phyloP scores from a whole-genome alignment of 257 asterid genomes.

The Capsicum baccatum region DNA sequence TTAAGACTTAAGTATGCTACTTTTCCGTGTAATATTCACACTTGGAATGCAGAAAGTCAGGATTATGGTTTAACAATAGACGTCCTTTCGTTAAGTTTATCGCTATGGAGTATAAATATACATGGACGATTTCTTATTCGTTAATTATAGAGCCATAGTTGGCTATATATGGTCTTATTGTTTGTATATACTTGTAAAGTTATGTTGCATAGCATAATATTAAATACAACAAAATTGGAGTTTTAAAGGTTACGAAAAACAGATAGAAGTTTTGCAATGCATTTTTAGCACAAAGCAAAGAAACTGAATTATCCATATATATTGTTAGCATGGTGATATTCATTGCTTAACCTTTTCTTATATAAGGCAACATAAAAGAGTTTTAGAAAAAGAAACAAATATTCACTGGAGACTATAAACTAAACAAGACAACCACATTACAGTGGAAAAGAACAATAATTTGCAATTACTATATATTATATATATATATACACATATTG shows the following conservation, averaged over 20 bases:
- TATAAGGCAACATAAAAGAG: background rate
- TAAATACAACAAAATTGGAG: background rate
- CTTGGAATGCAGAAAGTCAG: background rate
- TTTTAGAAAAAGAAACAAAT: background rate
- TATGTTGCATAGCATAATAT: too few species aligned
- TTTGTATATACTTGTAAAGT: background rate
- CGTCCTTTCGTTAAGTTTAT: background rate
- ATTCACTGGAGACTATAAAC: background rate
- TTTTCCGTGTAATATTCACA: background rate
- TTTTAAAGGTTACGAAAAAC: background rate
- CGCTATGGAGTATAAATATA: background rate
- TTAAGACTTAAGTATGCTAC: too few species aligned
- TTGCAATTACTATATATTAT: background rate
- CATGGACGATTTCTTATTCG: too few species aligned
- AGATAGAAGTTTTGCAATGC: background rate
- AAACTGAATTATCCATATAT: background rate
- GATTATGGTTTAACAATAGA: background rate
- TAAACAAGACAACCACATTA: background rate
- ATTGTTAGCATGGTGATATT: too few species aligned
- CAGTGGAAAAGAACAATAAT: background rate
- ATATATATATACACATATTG: background rate
- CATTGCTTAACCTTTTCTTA: background rate
- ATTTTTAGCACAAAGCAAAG: too few species aligned
- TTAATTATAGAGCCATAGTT: background rate
- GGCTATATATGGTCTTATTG: background rate